Base-by-base conservation (phyloP, 345 rosid genomes). In the Psidium friedrichsthalianum region DNA sequence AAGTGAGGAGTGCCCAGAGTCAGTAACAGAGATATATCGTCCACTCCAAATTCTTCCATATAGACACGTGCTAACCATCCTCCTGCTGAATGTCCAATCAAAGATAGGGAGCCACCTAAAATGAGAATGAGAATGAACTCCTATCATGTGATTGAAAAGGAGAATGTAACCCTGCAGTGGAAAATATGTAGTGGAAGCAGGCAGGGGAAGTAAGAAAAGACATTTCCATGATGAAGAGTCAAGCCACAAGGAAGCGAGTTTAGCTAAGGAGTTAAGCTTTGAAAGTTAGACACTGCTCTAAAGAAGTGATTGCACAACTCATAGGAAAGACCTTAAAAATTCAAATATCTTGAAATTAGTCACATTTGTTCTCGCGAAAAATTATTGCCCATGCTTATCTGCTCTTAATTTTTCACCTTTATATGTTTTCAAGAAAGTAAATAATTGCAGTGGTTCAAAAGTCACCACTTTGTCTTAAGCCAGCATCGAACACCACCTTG, bases 1-100 rank as follows among this genome's bases (percentile, higher is more conserved):
- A 85, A 89, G 94, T 96, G 98, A 87, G 98, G 98, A 88, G 99
- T 96, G 90, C 99, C 99, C 81, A 96, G 97, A 74, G 99, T 96
- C 89, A 96, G 87, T 84, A 95, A 83, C 93, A 96, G 88, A 49
- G 95, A 91, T 87, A 96, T 87, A 82, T 94, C 91, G 51, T 93
- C 88, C 36, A 81, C 55, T 88, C 96, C 94, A 20, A 91, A 94
- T 91, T 97, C 98, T 90, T 95, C 95, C 95, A 95, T 88, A 91
- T 94, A 97, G 56, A 95, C 93, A 24, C 98, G 93, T 40, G 98
- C 99, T 84, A 97, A 98, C 99, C 99, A 95, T 83, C 99, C 99
- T 87, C 98, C 98, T 9, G 98, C 99, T 27, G 98, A 97, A 90
- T 97, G 98, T 32, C 99, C 99, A 76, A 97, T 94, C 91, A 97